phyloP scores from a whole-genome alignment of 768 basidiomycete genomes.

The Lactarius psammicola region DNA sequence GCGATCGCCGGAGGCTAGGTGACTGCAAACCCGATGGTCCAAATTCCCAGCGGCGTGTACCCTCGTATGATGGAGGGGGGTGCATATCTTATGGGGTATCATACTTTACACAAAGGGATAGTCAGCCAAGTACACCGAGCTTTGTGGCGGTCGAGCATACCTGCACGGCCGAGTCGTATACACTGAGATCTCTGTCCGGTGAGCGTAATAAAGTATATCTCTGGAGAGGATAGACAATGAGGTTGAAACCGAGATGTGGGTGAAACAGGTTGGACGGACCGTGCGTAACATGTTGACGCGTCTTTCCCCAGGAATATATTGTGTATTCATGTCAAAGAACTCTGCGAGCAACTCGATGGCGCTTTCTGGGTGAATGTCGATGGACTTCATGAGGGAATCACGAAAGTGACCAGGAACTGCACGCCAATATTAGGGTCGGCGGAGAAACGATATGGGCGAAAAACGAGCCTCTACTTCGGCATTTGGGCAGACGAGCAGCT shows the following conservation, averaged over 20 bases:
- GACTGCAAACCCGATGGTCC: conserved; percentile 27
- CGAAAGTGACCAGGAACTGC: conserved; percentile 87
- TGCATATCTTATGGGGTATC: conserved; percentile 49
- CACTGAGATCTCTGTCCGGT: conserved; percentile 78
- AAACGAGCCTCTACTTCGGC: conserved; percentile 81
- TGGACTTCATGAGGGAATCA: conserved; percentile 87
- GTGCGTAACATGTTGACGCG: conserved; percentile 83
- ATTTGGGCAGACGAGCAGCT: conserved; percentile 83
- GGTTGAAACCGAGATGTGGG: not conserved
- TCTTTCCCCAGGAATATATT: conserved; percentile 54
- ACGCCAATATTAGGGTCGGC: conserved; percentile 9
- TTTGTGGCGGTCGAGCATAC: conserved; percentile 38
- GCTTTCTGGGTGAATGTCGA: conserved; percentile 89
- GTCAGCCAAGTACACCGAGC: conserved; percentile 6
- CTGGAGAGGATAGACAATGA: conserved; percentile 42
- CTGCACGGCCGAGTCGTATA: conserved; percentile 82
- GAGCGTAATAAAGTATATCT: conserved; percentile 87
- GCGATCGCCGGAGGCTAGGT: conserved; percentile 30
- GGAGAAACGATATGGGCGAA: not conserved
- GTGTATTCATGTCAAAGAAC: conserved; percentile 77
- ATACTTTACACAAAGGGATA: conserved; percentile 46
- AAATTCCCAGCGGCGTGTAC: conserved; percentile 35
- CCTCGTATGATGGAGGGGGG: conserved; percentile 36
- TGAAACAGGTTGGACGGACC: conserved; percentile 47
- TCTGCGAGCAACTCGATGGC: conserved; percentile 83